Base-by-base conservation (phyloP, 371 early-diverging fungal species). In the Zancudomyces culisetae region DNA sequence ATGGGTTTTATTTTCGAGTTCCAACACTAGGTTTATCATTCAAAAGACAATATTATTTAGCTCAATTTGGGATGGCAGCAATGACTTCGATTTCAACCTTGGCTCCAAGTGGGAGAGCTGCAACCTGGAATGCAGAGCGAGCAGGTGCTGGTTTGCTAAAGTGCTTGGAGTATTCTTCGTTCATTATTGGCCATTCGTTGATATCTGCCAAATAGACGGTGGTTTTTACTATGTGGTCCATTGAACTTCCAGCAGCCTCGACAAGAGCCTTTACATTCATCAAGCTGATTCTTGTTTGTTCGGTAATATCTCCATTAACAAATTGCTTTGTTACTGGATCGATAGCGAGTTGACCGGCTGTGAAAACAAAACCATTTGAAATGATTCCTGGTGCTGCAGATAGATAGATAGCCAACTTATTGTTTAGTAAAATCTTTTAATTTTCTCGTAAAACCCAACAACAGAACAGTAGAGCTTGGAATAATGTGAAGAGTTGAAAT, bases 11-110 rank as follows among this genome's bases (percentile, higher is more conserved):
- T n/a, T n/a, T n/a, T n/a, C n/a, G n/a, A n/a, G n/a, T n/a, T n/a
- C n/a, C n/a, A n/a, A n/a, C n/a, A n/a, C n/a, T n/a, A n/a, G n/a
- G n/a, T n/a, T n/a, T n/a, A n/a, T n/a, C n/a, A n/a, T n/a, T n/a
- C n/a, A n/a, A n/a, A n/a, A n/a, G n/a, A n/a, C n/a, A n/a, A n/a
- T n/a, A n/a, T n/a, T n/a, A 35, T 35, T 35, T 35, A 35, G 15
- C 15, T 10, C 15, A 15, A 60, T 4, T 43, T 43, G 43, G 43
- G 24, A 26, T 26, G 19, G 24, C 27, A 55, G 90, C 94, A 57
- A 89, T 72, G 43, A 83, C 84, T 66, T 91, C 94, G 56, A 93
- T 85, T 69, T 93, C 92, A 49, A 93, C 88, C 57, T 75, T 60
- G 42, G 83, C 90, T 62, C 83, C 85, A 61, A 80, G 73, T 43